Evolutionary conservation across 306 rosid species (phyloP).

Genomic region (Fragaria ananassa): DNA sequence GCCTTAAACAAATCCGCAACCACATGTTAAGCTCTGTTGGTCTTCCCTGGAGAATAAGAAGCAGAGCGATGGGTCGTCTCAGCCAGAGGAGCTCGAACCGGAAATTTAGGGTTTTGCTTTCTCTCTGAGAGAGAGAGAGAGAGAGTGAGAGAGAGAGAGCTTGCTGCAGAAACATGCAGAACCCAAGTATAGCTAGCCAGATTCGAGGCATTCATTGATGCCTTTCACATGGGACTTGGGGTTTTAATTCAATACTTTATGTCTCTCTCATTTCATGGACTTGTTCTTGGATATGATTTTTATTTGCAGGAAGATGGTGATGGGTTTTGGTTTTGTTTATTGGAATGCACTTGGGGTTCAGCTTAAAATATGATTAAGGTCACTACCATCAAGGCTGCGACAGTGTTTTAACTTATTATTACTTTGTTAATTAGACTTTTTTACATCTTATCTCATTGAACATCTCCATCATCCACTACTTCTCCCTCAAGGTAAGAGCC

Average conservation of each 20-base stretch:
- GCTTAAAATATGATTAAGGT: constrained; percentile 22
- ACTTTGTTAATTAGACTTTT: background rate
- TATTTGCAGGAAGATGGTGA: constrained; percentile 19
- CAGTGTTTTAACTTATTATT: constrained; percentile 14
- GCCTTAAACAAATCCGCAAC: constrained; percentile 23
- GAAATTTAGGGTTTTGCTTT: constrained; percentile 27
- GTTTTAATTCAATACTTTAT: constrained; percentile 6
- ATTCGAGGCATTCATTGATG: constrained; percentile 35
- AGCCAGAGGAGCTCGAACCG: constrained; percentile 18
- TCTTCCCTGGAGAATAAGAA: constrained; percentile 27
- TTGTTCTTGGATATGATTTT: constrained; percentile 22
- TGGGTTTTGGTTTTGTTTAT: constrained; percentile 25
- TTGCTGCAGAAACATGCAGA: background rate
- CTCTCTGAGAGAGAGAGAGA: background rate
- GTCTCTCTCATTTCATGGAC: constrained; percentile 26
- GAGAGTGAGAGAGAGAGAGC: background rate
- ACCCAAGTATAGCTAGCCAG: constrained; percentile 10
- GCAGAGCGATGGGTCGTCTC: background rate
- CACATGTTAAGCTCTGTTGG: constrained; percentile 28
- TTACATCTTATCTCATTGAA: background rate
- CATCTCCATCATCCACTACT: constrained; percentile 22
- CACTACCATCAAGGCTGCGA: constrained; percentile 32
- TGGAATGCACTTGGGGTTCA: constrained; percentile 2
- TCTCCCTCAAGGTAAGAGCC: constrained; percentile 20
- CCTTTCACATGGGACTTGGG: constrained; percentile 40